Evolutionary conservation across 2,329 filamentous ascomycete species (phyloP), one percentile per base, ranked within the genome.

Genomic region (Leptoxyphium fumago): DNA sequence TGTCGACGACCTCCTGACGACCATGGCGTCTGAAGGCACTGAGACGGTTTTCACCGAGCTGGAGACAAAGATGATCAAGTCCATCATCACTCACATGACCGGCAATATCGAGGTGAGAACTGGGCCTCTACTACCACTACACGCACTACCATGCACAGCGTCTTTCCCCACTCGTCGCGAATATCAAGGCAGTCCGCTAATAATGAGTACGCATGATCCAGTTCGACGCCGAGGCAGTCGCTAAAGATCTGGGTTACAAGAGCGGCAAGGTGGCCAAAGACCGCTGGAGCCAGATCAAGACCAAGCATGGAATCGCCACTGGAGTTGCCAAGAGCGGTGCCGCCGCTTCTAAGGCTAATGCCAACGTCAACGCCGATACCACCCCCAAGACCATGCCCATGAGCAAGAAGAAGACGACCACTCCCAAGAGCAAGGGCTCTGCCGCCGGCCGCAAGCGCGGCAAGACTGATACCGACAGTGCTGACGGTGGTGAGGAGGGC

Each of bases 141-240:
- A 7, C 40, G 2, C 21, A 14, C 14, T 36, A 4, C 18, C 14
- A 26, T n/a, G 38, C 29, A 15, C 14, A 15, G 5, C 14, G n/a
- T 14, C 3, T 15, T 36, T 15, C 42, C 26, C 9, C 29, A 32
- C n/a, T n/a, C n/a, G n/a, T 32, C 9, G n/a, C 15, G 17, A n/a
- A 15, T 28, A 45, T 29, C 13, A 13, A 13, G 13, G 13, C 32
- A 36, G 15, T 15, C 9, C 32, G 15, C 32, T 15, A 36, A 36
- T 15, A 14, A 34, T 26, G 43, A 43, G 28, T 44, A 29, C 26
- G 10, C 2, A 13, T 36, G 13, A 5, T 28, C 13, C 29, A 57
- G 55, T 42, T 50, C 47, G 45, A 58, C 46, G 52, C 45, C 44
- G 50, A 52, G 2, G 48, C 48, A 38, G 52, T 58, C 29, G 55